Evolutionary conservation across 257 asterid genomes (phyloP), one percentile per base, ranked within the genome.

Genomic region (Solanum piurae): DNA sequence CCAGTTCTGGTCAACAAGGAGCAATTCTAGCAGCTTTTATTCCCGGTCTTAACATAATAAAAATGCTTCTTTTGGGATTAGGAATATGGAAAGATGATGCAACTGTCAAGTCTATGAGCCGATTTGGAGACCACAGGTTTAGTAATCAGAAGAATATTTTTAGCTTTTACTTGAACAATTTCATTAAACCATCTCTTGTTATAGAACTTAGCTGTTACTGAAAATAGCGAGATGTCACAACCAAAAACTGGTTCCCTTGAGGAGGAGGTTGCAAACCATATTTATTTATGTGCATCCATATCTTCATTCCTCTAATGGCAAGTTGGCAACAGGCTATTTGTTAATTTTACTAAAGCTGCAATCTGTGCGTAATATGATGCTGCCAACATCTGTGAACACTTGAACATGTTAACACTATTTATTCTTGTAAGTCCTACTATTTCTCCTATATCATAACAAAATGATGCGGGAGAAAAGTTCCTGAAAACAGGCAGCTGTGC

Each of bases 81-180:
- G 98, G 98, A 80, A 79, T 95, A 73, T 90, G 91, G 94, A 94
- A 94, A 90, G 98, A 97, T 88, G 98, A 95, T 29, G 98, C 96
- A 82, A 92, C 98, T 84, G 98, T 95, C 86, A 95, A 92, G 91
- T 95, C 99, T 72, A 97, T 97, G 99, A 95, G 93, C 95, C 93
- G 98, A 95, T 90, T 89, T 83, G 99, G 99, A 49, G 96, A 95
- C 92, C 89, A 92, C 90, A 95, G 98, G 99, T 94, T 89, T 77
- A 82, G 34, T 16, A 82, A 82, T 49, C 31, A 18, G 44, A 44
- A 80, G 40, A 46, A 80, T 29, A 46, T 80, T 80, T 79, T 13
- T 25, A 80, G 66, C 85, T 44, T 80, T 31, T 46, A 27, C 66
- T 36, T 40, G 37, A 9, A 46, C 27, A 46, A 9, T 14, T 80